Base-by-base conservation (phyloP, 345 rosid species). In the Linum trigynum region DNA sequence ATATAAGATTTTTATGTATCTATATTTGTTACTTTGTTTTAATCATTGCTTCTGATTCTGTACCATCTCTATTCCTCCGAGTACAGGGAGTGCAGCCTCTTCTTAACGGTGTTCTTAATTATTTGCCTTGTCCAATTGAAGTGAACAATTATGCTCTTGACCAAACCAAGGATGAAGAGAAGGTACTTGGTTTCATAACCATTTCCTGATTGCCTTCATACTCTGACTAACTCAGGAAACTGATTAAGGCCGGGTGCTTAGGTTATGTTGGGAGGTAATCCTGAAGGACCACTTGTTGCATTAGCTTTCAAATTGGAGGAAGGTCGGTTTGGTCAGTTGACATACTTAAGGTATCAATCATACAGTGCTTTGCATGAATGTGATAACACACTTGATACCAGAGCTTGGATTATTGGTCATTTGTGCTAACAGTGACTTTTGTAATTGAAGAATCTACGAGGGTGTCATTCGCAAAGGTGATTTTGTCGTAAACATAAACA, bases 221-320 rank as follows among this genome's bases (percentile, higher is more conserved):
- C 36, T 10, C 37, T 61, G 9, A 51, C 2, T 55, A 7, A 51
- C 37, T 64, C 17, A 59, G 53, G 8, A 15, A 55, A 42, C 45
- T 59, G 40, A 51, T 32, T 37, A 57, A 68, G 48, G 6, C 53
- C 14, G 37, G 67, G 71, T n/a, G 16, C 80, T 74, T 79, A 89
- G 98, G 86, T 91, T 65, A 66, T 77, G 63, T 74, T 91, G 76
- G 23, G 82, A 70, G 98, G 98, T 70, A 83, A 85, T 70, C 97
- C 97, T 38, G 92, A 94, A 77, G 97, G 97, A 74, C 95, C 95
- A 55, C 91, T 94, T 35, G 99, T 94, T 67, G 99, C 96, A 6
- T 77, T 94, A 80, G 99, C 99, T 75, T 94, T 94, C 75, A 94
- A 94, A 82, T 70, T 94, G 70, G 99, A 94, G 78, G 97, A 94